Conservation (phyloP, 148 eudicot species). For the Talinum fruticosum region DNA sequence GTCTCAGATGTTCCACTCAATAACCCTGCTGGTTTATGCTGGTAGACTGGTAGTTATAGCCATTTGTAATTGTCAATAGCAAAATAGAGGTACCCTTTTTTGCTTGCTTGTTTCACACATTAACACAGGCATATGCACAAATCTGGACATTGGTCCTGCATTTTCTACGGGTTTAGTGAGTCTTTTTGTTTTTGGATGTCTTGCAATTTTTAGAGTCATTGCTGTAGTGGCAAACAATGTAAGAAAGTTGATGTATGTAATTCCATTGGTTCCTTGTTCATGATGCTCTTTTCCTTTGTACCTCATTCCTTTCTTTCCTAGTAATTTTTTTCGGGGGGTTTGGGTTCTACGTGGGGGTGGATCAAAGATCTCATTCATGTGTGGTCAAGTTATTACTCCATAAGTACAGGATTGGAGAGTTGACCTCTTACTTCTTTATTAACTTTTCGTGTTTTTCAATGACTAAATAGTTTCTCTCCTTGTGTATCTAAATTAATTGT, state of each 20-base stretch:
- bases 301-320: not conserved
- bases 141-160: constrained; percentile 1
- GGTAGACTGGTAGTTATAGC: constrained; percentile 49
- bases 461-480: too few relatives aligned
- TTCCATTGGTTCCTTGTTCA: not conserved
- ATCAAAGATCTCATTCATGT: too few relatives aligned
- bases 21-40: constrained; percentile 65
- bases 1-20: constrained; percentile 59
- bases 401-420: too few relatives aligned
- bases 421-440: too few relatives aligned
- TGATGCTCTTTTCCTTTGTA: not conserved
- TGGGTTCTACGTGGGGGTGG: too few relatives aligned
- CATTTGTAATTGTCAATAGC: constrained; percentile 44
- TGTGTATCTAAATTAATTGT: too few relatives aligned
- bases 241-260: constrained; percentile 13
- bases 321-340: too few relatives aligned
- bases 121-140: constrained; percentile 4
- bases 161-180: not conserved
- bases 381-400: too few relatives aligned
- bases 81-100: constrained; percentile 51
- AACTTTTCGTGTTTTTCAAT: too few relatives aligned
- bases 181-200: constrained; percentile 6
- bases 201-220: not conserved
- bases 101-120: constrained; percentile 1
- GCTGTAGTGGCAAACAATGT: constrained; percentile 2